phyloP scores from a whole-genome alignment of 2,329 filamentous ascomycete genomes.

The Trichophyton simii region DNA sequence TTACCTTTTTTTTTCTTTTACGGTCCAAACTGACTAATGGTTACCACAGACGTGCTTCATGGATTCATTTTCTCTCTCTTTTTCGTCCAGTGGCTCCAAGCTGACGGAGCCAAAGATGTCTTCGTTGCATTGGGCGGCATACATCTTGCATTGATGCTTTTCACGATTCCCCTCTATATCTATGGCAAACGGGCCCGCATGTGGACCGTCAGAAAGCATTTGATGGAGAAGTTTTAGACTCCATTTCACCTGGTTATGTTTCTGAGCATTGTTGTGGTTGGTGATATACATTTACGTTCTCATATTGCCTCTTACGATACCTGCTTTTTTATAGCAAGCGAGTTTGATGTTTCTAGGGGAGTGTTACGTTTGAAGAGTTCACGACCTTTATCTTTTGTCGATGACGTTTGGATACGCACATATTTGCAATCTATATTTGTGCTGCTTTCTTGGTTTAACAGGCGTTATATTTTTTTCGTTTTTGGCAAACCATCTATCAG shows the following conservation, averaged over 20 bases:
- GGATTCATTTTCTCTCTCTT: constrained; percentile 82
- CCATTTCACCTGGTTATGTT: not conserved
- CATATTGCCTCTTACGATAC: not conserved
- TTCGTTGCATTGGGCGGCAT: constrained; percentile 78
- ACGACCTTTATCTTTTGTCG: not conserved
- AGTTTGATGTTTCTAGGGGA: constrained; percentile 2
- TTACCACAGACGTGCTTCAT: constrained; percentile 57
- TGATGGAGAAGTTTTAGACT: constrained; percentile 64
- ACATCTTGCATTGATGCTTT: constrained; percentile 61
- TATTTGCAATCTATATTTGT: not conserved
- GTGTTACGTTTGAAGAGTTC: not conserved
- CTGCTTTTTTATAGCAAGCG: not conserved
- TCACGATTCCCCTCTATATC: constrained; percentile 83
- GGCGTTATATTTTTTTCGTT: not conserved
- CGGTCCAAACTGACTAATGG: constrained; percentile 1
- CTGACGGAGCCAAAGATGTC: constrained; percentile 61
- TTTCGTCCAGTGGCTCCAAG: constrained; percentile 69
- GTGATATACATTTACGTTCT: not conserved
- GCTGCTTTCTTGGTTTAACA: too few species aligned
- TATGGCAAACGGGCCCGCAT: constrained; percentile 82
- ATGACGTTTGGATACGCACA: not conserved
- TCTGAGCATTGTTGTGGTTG: not conserved
- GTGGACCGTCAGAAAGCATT: constrained; percentile 79
- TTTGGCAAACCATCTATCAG: not conserved
- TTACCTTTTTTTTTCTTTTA: not conserved